Conservation (phyloP, 352 stramenopile species). For the Phytophthora pistaciae region DNA sequence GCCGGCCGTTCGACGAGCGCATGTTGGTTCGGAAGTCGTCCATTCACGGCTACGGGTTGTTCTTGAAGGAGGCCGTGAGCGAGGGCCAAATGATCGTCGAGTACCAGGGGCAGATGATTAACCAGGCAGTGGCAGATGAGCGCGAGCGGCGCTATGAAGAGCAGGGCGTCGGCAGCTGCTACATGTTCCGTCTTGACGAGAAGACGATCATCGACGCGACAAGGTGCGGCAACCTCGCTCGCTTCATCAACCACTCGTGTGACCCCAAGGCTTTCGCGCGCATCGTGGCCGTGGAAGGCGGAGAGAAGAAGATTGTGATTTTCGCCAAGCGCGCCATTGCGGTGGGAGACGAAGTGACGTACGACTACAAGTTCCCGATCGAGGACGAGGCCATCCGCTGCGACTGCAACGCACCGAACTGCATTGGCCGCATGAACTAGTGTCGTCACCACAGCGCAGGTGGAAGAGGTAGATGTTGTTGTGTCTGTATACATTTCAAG, state of each 20-base stretch:
- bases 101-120: conserved; percentile 96
- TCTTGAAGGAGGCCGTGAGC: conserved; percentile 91
- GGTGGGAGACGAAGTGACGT: conserved; percentile 95
- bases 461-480: too few species aligned
- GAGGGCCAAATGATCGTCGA: conserved; percentile 97
- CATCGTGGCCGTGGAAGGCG: conserved; percentile 83
- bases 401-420: conserved; percentile 94
- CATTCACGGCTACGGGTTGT: conserved; percentile 98
- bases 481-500: too few species aligned
- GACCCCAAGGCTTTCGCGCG: conserved; percentile 95
- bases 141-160: conserved; percentile 95
- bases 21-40: conserved; percentile 93
- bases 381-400: conserved; percentile 95
- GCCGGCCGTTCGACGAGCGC: conserved; percentile 90
- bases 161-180: conserved; percentile 95
- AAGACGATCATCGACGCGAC: conserved; percentile 97
- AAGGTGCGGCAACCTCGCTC: conserved; percentile 92
- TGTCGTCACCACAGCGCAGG: not conserved
- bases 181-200: conserved; percentile 98
- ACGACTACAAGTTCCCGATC: conserved; percentile 98
- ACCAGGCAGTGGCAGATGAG: conserved; percentile 92
- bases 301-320: conserved; percentile 97
- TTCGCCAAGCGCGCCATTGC: conserved; percentile 94
- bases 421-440: conserved; percentile 96
- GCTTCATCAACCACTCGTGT: conserved; percentile 98